Conservation (phyloP, 2,329 filamentous ascomycete genomes). For the Phoma sp. region DNA sequence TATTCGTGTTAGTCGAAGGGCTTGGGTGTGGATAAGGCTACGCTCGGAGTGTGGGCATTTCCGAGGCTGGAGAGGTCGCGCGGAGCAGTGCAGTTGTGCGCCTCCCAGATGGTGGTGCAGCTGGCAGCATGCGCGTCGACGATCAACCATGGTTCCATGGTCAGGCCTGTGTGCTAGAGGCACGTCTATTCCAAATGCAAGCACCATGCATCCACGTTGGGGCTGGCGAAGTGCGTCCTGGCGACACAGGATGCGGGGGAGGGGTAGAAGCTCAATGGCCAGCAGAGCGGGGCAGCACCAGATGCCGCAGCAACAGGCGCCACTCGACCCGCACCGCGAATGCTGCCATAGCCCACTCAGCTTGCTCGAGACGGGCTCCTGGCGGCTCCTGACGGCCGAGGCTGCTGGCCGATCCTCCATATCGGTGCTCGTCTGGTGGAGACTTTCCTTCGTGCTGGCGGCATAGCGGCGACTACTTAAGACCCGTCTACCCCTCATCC, state of each 20-base stretch:
- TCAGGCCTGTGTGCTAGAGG: conserved; percentile 14
- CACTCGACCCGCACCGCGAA: conserved; percentile 22
- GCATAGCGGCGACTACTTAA: conserved; percentile 42
- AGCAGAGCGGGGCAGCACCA: conserved; percentile 38
- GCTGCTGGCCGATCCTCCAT: conserved; percentile 28
- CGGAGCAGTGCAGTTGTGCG: not conserved
- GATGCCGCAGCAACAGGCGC: conserved; percentile 29
- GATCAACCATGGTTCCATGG: conserved; percentile 4
- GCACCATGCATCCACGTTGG: conserved; percentile 12
- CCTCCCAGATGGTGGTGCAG: not conserved
- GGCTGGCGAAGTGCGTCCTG: conserved; percentile 22
- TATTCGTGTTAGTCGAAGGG: conserved; percentile 31
- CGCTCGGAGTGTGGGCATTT: conserved; percentile 15
- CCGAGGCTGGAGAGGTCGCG: conserved; percentile 8
- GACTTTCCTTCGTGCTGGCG: conserved; percentile 33
- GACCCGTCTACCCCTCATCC: conserved; percentile 31
- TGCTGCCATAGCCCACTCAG: conserved; percentile 30
- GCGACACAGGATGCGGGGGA: conserved; percentile 36
- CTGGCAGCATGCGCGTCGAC: not conserved
- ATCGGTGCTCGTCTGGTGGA: conserved; percentile 25
- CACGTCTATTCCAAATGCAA: conserved; percentile 23
- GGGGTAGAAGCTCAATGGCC: conserved; percentile 40
- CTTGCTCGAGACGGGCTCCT: conserved; percentile 28
- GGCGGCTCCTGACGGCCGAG: conserved; percentile 38
- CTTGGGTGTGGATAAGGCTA: conserved; percentile 17